Conservation (phyloP, 345 rosid genomes). For the Heritiera littoralis region DNA sequence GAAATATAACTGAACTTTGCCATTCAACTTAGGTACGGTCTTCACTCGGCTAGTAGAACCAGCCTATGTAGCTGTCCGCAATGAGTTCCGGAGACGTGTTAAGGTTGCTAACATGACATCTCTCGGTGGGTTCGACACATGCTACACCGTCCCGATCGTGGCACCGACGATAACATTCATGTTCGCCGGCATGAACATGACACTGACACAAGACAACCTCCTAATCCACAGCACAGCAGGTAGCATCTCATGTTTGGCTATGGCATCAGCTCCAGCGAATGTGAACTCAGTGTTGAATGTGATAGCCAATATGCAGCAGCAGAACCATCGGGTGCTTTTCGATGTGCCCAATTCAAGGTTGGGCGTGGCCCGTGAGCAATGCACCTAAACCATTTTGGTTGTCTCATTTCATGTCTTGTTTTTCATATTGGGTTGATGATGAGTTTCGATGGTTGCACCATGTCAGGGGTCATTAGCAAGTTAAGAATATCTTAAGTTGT, state of each 20-base stretch:
- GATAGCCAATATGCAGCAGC: constrained; percentile 96
- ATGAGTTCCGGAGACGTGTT: constrained; percentile 64
- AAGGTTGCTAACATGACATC: constrained; percentile 57
- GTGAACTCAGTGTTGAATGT: constrained; percentile 89
- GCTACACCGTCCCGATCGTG: constrained; percentile 68
- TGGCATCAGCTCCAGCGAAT: constrained; percentile 82
- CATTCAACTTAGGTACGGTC: constrained; percentile 56
- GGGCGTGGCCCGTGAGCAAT: constrained; percentile 83
- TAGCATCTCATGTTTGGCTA: constrained; percentile 74
- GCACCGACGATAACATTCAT: constrained; percentile 76
- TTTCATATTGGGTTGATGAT: neutral
- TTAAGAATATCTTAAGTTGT: neutral
- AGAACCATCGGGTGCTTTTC: constrained; percentile 78
- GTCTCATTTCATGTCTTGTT: neutral
- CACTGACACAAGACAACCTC: constrained; percentile 70
- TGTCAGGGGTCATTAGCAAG: neutral
- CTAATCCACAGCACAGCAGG: constrained; percentile 87
- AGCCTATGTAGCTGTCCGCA: constrained; percentile 69
- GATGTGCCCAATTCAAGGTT: constrained; percentile 84
- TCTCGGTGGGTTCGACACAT: constrained; percentile 94
- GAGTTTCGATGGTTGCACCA: neutral
- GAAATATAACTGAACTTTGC: neutral
- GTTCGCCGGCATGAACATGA: constrained; percentile 89
- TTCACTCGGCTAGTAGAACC: constrained; percentile 75
- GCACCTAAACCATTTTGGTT: constrained; percentile 39